Percentiles rank a stretch among this genome's conserved stretches.
Evolutionary conservation across 306 rosid species (phyloP).

Genomic region (Casuarina equisetifolia): DNA sequence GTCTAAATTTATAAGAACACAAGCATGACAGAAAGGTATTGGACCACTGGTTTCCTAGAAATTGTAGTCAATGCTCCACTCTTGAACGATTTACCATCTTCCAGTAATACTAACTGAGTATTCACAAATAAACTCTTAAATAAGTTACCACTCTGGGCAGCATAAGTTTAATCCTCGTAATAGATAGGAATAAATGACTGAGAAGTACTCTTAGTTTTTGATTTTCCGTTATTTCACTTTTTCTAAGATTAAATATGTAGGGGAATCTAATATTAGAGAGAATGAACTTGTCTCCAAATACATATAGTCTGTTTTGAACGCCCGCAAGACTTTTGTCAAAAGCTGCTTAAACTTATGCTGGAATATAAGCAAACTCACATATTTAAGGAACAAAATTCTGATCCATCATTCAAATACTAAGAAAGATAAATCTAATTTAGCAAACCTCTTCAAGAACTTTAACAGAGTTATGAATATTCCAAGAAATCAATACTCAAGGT

Average conservation of each 20-base stretch:
- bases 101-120: neutral
- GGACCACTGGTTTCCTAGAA: conserved; percentile 5
- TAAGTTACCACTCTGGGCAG: no score
- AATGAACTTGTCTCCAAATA: neutral
- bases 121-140: no score
- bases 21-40: neutral
- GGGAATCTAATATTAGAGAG: neutral
- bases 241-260: neutral
- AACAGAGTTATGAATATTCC: neutral
- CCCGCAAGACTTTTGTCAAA: neutral
- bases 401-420: neutral
- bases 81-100: neutral
- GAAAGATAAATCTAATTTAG: neutral
- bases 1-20: neutral
- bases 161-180: no score
- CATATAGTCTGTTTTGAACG: neutral
- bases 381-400: neutral
- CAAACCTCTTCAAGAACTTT: conserved; percentile 6
- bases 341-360: neutral
- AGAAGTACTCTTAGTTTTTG: neutral
- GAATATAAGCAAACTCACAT: conserved; percentile 15
- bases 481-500: neutral
- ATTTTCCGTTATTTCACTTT: neutral
- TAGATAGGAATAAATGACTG: neutral
- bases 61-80: neutral